These are phyloP conservation scores for Aspergillus sp. DNA, from an alignment of 2,329 filamentous ascomycete genomes.

Conservation along the genomic window DNA sequence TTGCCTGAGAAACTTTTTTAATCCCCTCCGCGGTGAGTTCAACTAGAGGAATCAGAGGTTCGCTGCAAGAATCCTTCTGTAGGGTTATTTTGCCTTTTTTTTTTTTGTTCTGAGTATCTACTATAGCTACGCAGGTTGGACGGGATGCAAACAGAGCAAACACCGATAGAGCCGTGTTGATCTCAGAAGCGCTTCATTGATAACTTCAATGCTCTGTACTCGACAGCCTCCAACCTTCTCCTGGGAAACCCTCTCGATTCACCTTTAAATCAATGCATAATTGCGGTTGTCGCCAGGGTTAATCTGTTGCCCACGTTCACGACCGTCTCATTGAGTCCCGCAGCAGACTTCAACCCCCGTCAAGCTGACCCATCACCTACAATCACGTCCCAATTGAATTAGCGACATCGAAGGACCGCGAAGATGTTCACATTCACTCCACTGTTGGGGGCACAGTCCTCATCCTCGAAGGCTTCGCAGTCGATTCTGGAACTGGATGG, in stretches of 20 bases:
- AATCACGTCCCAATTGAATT: slow-evolving; percentile 3
- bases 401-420: slow-evolving; percentile 2
- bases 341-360: slow-evolving; percentile 1
- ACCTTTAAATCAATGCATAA: background rate
- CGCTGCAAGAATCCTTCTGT: no score
- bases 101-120: no score
- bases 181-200: slow-evolving; percentile 3
- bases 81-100: no score
- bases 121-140: background rate
- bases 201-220: background rate
- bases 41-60: no score
- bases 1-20: no score
- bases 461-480: slow-evolving; percentile 74
- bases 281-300: background rate
- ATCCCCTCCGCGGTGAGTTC: no score
- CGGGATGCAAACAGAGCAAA: slow-evolving; percentile 14
- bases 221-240: background rate
- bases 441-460: slow-evolving; percentile 79
- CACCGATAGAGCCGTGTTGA: slow-evolving; percentile 1
- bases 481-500: slow-evolving; percentile 96
- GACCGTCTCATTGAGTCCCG: slow-evolving; percentile 5
- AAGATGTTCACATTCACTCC: slow-evolving; percentile 94
- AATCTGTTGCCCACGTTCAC: slow-evolving; percentile 4
- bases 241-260: background rate
- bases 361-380: slow-evolving; percentile 1